Evolutionary conservation across 2,329 filamentous ascomycete genomes (phyloP).

Genomic region (Verticillium zaregamsianum): DNA sequence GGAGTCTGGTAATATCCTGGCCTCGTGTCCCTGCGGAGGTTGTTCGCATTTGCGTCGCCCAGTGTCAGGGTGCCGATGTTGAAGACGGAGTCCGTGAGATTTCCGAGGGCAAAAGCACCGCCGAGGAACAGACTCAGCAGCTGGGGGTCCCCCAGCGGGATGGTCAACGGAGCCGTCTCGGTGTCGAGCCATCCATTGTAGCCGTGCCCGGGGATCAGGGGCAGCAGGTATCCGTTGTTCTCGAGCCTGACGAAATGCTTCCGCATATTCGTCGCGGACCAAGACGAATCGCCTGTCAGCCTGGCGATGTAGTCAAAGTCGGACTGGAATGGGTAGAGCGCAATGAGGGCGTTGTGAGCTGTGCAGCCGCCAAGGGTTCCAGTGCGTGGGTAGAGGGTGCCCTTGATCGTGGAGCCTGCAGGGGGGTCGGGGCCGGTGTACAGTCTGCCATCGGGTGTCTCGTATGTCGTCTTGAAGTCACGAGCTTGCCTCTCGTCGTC

Average conservation of each 20-base stretch:
- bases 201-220: conserved; percentile 38
- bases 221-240: conserved; percentile 45
- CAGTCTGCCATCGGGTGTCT: conserved; percentile 42
- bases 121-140: conserved; percentile 47
- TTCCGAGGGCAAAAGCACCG: conserved; percentile 46
- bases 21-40: conserved; percentile 35
- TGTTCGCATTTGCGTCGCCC: conserved; percentile 47
- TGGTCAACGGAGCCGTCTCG: conserved; percentile 41
- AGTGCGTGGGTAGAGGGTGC: conserved; percentile 54
- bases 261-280: conserved; percentile 53
- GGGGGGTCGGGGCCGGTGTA: conserved; percentile 53
- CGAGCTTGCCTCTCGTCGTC: conserved; percentile 46
- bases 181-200: conserved; percentile 53
- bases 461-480: conserved; percentile 57
- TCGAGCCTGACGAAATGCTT: conserved; percentile 51
- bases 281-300: conserved; percentile 52
- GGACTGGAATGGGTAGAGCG: conserved; percentile 45
- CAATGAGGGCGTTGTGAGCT: conserved; percentile 50
- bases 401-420: conserved; percentile 43
- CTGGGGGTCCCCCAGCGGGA: conserved; percentile 49
- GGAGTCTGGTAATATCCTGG: conserved; percentile 55
- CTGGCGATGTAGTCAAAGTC: conserved; percentile 49
- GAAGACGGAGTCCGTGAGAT: conserved; percentile 19
- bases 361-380: conserved; percentile 54
- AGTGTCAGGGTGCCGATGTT: conserved; percentile 33